These are phyloP conservation scores for Typha latifolia DNA, from an alignment of 176 grass and related monocot species.

Conservation along the genomic window DNA sequence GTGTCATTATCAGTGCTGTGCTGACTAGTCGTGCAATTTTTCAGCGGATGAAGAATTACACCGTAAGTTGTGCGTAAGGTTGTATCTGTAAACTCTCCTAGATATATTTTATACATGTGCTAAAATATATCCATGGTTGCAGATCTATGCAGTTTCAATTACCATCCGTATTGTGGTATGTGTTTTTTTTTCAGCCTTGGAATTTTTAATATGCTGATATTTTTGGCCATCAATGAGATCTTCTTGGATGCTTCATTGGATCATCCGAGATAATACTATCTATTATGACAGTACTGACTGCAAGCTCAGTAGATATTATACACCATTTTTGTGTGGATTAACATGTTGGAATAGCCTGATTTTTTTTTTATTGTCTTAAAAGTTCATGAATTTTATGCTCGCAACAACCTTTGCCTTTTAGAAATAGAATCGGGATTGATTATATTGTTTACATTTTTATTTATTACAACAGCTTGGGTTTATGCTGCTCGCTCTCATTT, in stretches of 20 bases:
- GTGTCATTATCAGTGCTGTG: slow-evolving; percentile 76
- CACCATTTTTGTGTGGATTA: not conserved
- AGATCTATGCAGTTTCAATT: slow-evolving; percentile 77
- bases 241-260: no score
- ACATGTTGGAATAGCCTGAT: not conserved
- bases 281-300: not conserved
- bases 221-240: no score
- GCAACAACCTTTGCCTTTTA: not conserved
- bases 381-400: not conserved
- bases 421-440: not conserved
- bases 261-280: no score
- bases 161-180: slow-evolving; percentile 77
- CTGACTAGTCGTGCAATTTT: slow-evolving; percentile 79
- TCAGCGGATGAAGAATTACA: slow-evolving; percentile 87
- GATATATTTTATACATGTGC: slow-evolving; percentile 5
- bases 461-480: slow-evolving; percentile 50
- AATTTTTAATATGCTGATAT: not conserved
- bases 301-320: not conserved
- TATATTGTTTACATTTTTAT: not conserved
- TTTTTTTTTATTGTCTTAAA: not conserved
- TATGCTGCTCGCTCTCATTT: slow-evolving; percentile 70
- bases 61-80: slow-evolving; percentile 18
- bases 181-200: slow-evolving; percentile 7
- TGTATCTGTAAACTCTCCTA: no score
- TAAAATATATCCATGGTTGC: slow-evolving; percentile 12